Evolutionary conservation across 192 early-diverging fungal species (phyloP).

Genomic region (Coemansia sp.): DNA sequence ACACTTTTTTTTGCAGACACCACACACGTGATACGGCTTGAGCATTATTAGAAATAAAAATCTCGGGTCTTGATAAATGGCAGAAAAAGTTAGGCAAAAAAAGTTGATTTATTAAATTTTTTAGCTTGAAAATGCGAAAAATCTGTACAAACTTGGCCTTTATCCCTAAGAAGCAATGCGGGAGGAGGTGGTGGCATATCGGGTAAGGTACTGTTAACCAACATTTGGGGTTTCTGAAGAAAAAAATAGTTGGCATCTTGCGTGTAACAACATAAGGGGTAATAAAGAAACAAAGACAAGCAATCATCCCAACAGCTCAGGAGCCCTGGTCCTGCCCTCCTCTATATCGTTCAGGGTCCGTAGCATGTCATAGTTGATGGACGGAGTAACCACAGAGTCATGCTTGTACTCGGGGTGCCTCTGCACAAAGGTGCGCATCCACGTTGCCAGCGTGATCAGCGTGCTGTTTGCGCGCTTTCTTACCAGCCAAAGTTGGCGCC

Average conservation of each 20-base stretch:
- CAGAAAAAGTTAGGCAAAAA: background rate
- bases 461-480: conserved; percentile 77
- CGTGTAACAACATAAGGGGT: background rate
- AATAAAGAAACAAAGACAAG: background rate
- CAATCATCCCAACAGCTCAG: conserved; percentile 36
- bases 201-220: background rate
- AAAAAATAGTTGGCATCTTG: background rate
- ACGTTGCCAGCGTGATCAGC: conserved; percentile 84
- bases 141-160: background rate
- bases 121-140: background rate
- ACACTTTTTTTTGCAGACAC: background rate
- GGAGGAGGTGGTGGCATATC: background rate
- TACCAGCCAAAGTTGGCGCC: conserved; percentile 79
- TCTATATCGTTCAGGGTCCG: conserved; percentile 51
- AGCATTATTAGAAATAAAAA: background rate
- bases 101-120: background rate
- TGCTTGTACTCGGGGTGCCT: conserved; percentile 83
- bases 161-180: background rate
- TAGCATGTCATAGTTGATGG: conserved; percentile 86
- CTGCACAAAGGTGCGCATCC: conserved; percentile 86
- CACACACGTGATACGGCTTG: background rate
- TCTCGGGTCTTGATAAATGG: background rate
- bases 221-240: background rate
- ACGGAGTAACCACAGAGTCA: conserved; percentile 82
- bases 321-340: conserved; percentile 35